Conservation (phyloP, 371 early-diverging fungal genomes). For the Choanephora cucurbitarum region DNA sequence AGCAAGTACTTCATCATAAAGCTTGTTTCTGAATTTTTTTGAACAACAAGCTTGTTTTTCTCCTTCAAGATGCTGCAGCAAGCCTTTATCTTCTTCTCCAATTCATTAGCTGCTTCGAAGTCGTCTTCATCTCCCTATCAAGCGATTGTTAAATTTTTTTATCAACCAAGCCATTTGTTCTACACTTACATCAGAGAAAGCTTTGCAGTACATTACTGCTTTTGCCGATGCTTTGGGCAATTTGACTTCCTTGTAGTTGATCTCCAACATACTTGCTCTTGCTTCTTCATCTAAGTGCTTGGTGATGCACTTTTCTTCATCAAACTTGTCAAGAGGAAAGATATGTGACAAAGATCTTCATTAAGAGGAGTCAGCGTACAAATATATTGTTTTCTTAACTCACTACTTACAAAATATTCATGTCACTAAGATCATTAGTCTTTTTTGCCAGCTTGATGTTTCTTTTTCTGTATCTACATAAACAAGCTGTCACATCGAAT, state of each 20-base stretch:
- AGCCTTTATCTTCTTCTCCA: background rate
- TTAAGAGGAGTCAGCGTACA: background rate
- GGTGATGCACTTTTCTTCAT: background rate
- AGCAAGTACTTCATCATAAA: slow-evolving; percentile 2
- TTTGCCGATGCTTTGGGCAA: background rate
- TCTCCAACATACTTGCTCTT: background rate
- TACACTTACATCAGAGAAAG: slow-evolving; percentile 2
- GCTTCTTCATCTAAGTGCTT: slow-evolving; percentile 3
- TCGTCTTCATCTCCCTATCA: slow-evolving; percentile 2
- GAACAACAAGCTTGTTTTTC: background rate
- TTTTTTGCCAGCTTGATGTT: background rate
- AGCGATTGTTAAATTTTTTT: slow-evolving; percentile 1
- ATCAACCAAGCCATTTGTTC: too few species aligned
- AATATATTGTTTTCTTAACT: background rate
- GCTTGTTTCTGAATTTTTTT: slow-evolving; percentile 1
- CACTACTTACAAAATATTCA: background rate
- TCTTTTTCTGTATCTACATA: background rate
- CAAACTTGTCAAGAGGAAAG: background rate
- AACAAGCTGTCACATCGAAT: too few species aligned
- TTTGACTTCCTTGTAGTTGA: background rate
- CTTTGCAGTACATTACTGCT: background rate
- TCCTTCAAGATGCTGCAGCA: background rate
- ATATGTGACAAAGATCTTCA: background rate
- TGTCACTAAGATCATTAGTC: background rate
- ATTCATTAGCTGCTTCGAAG: background rate